Evolutionary conservation across 371 early-diverging fungal species (phyloP).

Genomic region (Circinella minor): DNA sequence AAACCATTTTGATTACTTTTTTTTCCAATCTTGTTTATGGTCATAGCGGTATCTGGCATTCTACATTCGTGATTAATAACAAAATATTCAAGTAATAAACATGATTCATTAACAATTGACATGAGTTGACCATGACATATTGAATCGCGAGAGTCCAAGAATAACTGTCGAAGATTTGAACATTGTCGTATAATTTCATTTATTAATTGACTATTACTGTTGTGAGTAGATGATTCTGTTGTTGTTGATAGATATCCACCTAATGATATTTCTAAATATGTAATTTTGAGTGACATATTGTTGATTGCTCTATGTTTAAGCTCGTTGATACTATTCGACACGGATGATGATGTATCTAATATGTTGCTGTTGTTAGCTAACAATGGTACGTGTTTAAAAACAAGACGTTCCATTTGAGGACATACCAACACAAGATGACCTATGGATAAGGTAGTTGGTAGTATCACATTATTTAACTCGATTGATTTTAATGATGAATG

Average conservation of each 20-base stretch:
- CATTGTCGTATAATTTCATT: conserved; percentile 1
- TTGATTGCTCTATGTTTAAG: neutral
- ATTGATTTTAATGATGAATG: neutral
- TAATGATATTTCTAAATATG: neutral
- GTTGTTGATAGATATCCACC: neutral
- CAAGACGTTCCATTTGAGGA: neutral
- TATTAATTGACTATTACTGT: neutral
- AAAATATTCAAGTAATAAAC: neutral
- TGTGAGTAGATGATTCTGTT: too few species aligned
- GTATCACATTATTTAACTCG: neutral
- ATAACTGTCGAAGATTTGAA: neutral
- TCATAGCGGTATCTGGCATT: neutral
- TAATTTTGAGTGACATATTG: neutral
- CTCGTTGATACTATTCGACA: neutral
- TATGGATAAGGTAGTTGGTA: neutral
- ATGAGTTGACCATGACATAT: neutral
- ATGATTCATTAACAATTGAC: neutral
- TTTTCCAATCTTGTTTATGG: neutral
- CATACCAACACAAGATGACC: neutral
- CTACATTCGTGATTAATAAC: neutral
- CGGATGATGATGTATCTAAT: neutral
- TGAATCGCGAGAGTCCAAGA: neutral
- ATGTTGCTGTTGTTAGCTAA: neutral
- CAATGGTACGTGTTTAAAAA: neutral
- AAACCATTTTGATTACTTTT: neutral